These are phyloP conservation scores for Blastobotrys ciferrii DNA, from an alignment of 1,139 yeast species.

Conservation along the genomic window DNA sequence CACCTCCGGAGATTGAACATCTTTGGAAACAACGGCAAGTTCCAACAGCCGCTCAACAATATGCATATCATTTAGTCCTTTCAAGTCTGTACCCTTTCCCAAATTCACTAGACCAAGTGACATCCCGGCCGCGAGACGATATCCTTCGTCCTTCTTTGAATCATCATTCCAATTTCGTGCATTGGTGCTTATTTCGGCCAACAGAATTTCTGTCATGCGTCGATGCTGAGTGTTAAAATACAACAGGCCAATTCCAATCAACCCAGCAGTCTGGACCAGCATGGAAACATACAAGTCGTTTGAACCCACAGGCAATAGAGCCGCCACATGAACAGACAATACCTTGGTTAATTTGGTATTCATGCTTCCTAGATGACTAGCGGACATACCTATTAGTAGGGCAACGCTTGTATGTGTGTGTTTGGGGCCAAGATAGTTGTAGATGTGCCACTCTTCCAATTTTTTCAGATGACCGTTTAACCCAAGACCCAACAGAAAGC, in stretches of 20 bases:
- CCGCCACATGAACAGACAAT: constrained; percentile 88
- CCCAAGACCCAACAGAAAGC: constrained; percentile 89
- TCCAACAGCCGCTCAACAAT: constrained; percentile 64
- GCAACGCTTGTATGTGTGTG: constrained; percentile 86
- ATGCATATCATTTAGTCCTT: constrained; percentile 65
- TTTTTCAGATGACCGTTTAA: constrained; percentile 81
- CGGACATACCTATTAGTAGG: constrained; percentile 85
- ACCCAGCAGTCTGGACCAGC: constrained; percentile 87
- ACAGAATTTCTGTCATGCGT: constrained; percentile 78
- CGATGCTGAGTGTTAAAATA: constrained; percentile 78
- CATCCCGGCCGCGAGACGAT: constrained; percentile 84
- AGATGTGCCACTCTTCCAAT: constrained; percentile 95
- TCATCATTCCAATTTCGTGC: constrained; percentile 16
- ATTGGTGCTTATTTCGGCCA: constrained; percentile 35
- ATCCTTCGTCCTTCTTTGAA: constrained; percentile 57
- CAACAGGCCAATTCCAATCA: constrained; percentile 83
- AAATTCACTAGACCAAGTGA: constrained; percentile 84
- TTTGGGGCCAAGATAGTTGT: constrained; percentile 89
- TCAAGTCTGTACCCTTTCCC: constrained; percentile 67
- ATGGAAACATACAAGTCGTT: constrained; percentile 82
- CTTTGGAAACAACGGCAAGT: constrained; percentile 62
- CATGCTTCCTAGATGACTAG: constrained; percentile 80
- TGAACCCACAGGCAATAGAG: constrained; percentile 86
- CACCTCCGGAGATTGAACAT: constrained; percentile 63
- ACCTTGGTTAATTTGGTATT: constrained; percentile 87